A percentile compares a stretch with the other conserved stretches of the same genome.
Conservation (phyloP, 2,329 filamentous ascomycete genomes). For the Trichophyton schoenleinii region DNA sequence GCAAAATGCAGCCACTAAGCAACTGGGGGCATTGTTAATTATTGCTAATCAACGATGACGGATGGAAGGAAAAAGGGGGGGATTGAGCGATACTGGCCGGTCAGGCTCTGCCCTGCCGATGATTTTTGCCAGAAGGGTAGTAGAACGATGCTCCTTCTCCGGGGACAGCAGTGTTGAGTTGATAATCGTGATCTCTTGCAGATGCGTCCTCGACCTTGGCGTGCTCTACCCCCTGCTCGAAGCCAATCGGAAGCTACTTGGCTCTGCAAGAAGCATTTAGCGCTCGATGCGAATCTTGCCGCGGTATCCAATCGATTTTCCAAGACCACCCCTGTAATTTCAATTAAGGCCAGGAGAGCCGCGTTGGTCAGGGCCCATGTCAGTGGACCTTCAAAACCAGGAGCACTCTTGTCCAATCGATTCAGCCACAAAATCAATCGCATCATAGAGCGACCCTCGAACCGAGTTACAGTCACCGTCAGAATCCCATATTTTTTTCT, state of each 20-base stretch:
- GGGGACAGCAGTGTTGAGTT: neutral
- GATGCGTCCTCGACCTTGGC: slow-evolving; percentile 18
- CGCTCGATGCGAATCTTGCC: slow-evolving; percentile 24
- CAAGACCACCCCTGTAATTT: slow-evolving; percentile 17
- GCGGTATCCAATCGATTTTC: slow-evolving; percentile 28
- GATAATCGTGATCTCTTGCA: slow-evolving; percentile 25
- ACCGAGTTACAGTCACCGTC: neutral
- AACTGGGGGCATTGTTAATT: neutral
- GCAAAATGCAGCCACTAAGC: neutral
- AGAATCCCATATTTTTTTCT: neutral
- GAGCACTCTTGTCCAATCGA: slow-evolving; percentile 23
- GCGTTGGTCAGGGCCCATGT: slow-evolving; percentile 15
- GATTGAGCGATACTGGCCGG: neutral
- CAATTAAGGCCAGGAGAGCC: slow-evolving; percentile 17
- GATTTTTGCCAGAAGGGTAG: neutral
- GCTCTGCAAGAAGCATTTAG: slow-evolving; percentile 16
- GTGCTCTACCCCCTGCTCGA: neutral
- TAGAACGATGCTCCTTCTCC: neutral
- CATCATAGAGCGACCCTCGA: neutral
- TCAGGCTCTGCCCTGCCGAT: neutral
- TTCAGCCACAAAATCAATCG: slow-evolving; percentile 24
- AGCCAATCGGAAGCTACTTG: slow-evolving; percentile 2
- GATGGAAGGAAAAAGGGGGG: neutral
- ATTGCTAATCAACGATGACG: neutral
- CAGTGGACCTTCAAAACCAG: neutral